Evolutionary conservation across 2,329 filamentous ascomycete species (phyloP).

Genomic region (Cladophialophora chaetospira): DNA sequence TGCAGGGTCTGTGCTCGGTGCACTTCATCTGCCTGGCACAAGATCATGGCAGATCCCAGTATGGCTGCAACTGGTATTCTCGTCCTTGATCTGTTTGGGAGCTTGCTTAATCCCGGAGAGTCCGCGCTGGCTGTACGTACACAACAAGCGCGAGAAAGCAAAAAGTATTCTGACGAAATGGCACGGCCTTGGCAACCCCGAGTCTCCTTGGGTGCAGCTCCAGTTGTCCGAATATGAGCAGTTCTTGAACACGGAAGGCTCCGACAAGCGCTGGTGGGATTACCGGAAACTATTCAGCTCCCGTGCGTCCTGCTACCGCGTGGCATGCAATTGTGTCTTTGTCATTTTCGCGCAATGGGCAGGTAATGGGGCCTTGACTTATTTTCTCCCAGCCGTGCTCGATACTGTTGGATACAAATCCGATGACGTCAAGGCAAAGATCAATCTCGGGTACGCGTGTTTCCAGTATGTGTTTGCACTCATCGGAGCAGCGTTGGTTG

Average conservation of each 20-base stretch:
- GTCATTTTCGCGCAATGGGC: conserved; percentile 26
- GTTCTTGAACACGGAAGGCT: conserved; percentile 36
- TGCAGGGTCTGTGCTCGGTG: conserved; percentile 57
- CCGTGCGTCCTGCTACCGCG: conserved; percentile 49
- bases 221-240: conserved; percentile 40
- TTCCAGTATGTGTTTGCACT: conserved; percentile 60
- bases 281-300: conserved; percentile 55
- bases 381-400: conserved; percentile 58
- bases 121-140: conserved; percentile 63
- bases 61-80: conserved; percentile 53
- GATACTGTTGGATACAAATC: conserved; percentile 53
- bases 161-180: conserved; percentile 59
- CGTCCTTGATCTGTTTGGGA: conserved; percentile 50
- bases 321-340: conserved; percentile 43
- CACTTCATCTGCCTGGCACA: conserved; percentile 33
- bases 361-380: conserved; percentile 47
- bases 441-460: conserved; percentile 57
- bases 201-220: conserved; percentile 37
- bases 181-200: conserved; percentile 54
- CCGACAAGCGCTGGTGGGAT: conserved; percentile 50
- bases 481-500: conserved; percentile 58
- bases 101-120: conserved; percentile 63
- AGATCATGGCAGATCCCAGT: conserved; percentile 62
- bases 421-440: conserved; percentile 54
- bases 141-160: conserved; percentile 60